Evolutionary conservation across 2,329 filamentous ascomycete species (phyloP).

Genomic region (Colletotrichum orchidophilum): DNA sequence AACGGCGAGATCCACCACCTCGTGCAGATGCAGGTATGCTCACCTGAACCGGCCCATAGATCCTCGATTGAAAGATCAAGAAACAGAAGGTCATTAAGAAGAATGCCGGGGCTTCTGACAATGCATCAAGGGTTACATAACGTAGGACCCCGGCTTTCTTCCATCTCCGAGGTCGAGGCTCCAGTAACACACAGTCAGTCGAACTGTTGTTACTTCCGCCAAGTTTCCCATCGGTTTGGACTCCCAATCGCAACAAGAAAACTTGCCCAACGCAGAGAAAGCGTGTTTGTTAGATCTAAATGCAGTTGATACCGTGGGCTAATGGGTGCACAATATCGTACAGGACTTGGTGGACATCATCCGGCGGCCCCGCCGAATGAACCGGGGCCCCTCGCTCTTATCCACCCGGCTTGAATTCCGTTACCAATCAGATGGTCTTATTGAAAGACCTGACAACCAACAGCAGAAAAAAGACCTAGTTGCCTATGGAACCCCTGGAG

Average conservation of each 20-base stretch:
- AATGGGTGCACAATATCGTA: not conserved
- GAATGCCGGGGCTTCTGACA: not conserved
- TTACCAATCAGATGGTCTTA: not conserved
- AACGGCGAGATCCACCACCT: not conserved
- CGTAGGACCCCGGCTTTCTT: too few species aligned
- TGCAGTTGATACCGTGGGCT: not conserved
- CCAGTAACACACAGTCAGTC: not conserved
- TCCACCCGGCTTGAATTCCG: not conserved
- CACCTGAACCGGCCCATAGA: not conserved
- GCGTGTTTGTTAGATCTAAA: not conserved
- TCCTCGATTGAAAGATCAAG: not conserved
- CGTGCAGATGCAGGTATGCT: not conserved
- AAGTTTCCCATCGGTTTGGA: not conserved
- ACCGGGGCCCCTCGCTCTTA: not conserved
- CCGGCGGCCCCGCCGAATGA: not conserved
- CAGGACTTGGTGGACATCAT: not conserved
- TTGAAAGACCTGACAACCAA: not conserved
- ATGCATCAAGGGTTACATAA: too few species aligned
- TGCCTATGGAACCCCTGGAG: not conserved
- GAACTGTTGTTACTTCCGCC: not conserved
- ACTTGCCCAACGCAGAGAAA: not conserved
- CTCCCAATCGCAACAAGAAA: not conserved
- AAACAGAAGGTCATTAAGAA: not conserved
- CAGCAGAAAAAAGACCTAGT: not conserved
- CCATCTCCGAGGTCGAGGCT: not conserved